A percentile compares a stretch with the other conserved stretches of the same genome.
Evolutionary conservation across 805 yeast species (phyloP).

Genomic region (Yueomyces sp.): DNA sequence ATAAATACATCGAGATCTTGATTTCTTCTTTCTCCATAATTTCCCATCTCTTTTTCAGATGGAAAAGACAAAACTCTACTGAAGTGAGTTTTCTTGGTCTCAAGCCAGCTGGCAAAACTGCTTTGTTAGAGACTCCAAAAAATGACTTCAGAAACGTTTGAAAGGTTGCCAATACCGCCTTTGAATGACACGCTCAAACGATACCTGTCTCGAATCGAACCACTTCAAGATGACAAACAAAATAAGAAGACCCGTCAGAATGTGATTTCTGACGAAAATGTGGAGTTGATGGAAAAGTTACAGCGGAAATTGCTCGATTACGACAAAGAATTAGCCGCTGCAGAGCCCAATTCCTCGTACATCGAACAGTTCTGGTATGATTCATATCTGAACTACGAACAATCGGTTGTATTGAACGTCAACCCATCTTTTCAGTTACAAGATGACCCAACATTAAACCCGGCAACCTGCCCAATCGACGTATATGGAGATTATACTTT

Average conservation of each 20-base stretch:
- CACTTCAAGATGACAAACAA: slow-evolving; percentile 70
- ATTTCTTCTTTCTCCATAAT: no score
- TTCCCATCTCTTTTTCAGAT: no score
- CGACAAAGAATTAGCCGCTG: slow-evolving; percentile 51
- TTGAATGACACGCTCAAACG: slow-evolving; percentile 50
- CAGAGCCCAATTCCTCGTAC: slow-evolving; percentile 56
- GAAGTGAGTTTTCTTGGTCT: background rate
- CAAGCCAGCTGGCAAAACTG: background rate
- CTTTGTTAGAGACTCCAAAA: background rate
- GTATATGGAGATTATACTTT: slow-evolving; percentile 24
- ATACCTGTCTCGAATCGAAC: slow-evolving; percentile 57
- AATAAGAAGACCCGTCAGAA: slow-evolving; percentile 47
- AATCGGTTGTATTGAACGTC: slow-evolving; percentile 81
- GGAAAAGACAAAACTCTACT: no score
- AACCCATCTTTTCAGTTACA: slow-evolving; percentile 85
- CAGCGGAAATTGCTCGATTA: slow-evolving; percentile 43
- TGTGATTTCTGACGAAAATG: slow-evolving; percentile 13
- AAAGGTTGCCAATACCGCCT: slow-evolving; percentile 63
- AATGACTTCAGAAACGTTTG: background rate
- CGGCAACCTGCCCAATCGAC: slow-evolving; percentile 3
- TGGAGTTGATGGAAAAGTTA: slow-evolving; percentile 34
- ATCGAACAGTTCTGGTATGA: slow-evolving; percentile 95
- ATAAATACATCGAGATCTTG: background rate
- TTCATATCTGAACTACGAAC: slow-evolving; percentile 74
- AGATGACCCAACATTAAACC: slow-evolving; percentile 63